phyloP scores from a whole-genome alignment of 306 rosid species.

The Carpinus fangiana region DNA sequence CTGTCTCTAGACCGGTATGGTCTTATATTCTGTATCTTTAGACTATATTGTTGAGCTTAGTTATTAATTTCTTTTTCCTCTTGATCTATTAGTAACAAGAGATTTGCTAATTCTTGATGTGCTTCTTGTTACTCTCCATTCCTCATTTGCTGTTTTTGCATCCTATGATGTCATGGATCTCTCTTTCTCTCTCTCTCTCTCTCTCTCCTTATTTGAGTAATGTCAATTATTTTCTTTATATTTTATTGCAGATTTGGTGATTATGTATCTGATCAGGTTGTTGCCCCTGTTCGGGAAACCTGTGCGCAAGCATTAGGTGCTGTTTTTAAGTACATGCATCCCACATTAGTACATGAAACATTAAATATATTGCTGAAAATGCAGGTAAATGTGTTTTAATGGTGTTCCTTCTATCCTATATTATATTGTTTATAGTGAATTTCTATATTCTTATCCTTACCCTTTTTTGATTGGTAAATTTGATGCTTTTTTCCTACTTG shows the following conservation, averaged over 20 bases:
- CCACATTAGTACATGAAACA: conserved; percentile 76
- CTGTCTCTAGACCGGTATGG: conserved; percentile 89
- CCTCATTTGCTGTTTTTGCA: conserved; percentile 6
- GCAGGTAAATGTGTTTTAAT: conserved; percentile 75
- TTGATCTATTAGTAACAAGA: not conserved
- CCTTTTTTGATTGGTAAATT: conserved; percentile 30
- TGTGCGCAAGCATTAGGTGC: conserved; percentile 98
- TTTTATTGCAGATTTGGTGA: conserved; percentile 88
- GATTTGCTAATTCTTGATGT: not conserved
- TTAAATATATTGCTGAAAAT: conserved; percentile 84
- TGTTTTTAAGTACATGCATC: conserved; percentile 91
- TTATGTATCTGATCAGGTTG: conserved; percentile 98
- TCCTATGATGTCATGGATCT: not conserved
- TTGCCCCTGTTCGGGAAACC: conserved; percentile 98
- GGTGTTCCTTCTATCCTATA: conserved; percentile 18
- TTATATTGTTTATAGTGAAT: conserved; percentile 20
- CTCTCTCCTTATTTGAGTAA: conserved; percentile 7
- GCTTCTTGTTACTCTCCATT: conserved; percentile 7
- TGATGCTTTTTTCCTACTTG: conserved; percentile 48
- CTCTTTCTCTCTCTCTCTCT: too few relatives aligned
- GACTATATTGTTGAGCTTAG: conserved; percentile 2
- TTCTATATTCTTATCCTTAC: conserved; percentile 9
- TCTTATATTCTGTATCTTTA: conserved; percentile 24
- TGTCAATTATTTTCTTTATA: conserved; percentile 25
- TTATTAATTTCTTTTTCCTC: not conserved